A percentile compares a stretch with the other conserved stretches of the same genome.
Evolutionary conservation across 805 yeast species (phyloP).

Genomic region (Ogataea methanolica): DNA sequence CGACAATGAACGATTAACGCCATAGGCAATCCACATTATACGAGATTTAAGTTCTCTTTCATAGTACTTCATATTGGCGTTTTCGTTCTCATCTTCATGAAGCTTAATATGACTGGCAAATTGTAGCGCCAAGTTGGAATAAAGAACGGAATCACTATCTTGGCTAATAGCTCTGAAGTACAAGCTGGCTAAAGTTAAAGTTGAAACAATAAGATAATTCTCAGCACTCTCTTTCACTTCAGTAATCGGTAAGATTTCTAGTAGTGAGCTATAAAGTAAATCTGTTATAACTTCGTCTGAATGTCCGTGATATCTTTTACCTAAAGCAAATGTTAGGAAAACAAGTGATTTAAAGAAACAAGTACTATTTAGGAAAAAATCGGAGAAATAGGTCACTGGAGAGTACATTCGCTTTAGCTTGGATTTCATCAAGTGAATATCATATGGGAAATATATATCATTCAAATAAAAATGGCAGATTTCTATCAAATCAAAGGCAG

Average conservation of each 20-base stretch:
- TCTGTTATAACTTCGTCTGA: constrained; percentile 12
- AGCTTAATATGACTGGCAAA: constrained; percentile 20
- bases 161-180: constrained; percentile 20
- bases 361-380: constrained; percentile 5
- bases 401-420: constrained; percentile 12
- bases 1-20: constrained; percentile 21
- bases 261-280: constrained; percentile 12
- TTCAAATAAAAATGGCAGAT: constrained; percentile 19
- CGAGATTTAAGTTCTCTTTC: constrained; percentile 20
- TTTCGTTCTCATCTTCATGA: constrained; percentile 4
- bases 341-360: constrained; percentile 18
- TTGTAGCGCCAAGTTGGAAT: constrained; percentile 24
- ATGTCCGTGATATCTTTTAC: constrained; percentile 18
- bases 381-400: constrained; percentile 7
- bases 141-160: constrained; percentile 23
- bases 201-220: constrained; percentile 17
- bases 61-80: background rate
- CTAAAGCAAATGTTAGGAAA: constrained; percentile 21
- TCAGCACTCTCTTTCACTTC: constrained; percentile 8
- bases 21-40: constrained; percentile 24
- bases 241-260: constrained; percentile 16
- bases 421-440: constrained; percentile 13
- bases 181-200: constrained; percentile 17
- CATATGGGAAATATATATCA: constrained; percentile 23
- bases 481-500: constrained; percentile 14